phyloP scores from a whole-genome alignment of 768 basidiomycete genomes.

The Amanita inopinata region DNA sequence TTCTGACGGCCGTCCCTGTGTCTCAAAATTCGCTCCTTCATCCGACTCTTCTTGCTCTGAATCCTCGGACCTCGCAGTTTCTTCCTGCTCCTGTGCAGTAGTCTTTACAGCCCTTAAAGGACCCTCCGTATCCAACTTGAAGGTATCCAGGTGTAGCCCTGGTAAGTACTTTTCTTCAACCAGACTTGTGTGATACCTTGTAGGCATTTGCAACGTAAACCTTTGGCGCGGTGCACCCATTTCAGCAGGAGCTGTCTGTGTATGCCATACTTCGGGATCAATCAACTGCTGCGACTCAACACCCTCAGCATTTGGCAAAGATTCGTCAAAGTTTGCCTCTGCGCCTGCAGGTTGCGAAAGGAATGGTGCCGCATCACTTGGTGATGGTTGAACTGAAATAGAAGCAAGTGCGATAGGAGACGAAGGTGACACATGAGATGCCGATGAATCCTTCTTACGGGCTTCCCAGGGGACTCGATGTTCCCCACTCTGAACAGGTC shows the following conservation, averaged over 20 bases:
- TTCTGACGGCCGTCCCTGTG: not conserved
- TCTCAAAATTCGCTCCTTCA: not conserved
- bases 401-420: constrained; percentile 12
- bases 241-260: constrained; percentile 44
- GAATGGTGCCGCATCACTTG: constrained; percentile 26
- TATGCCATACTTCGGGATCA: constrained; percentile 4
- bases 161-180: no score
- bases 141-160: no score
- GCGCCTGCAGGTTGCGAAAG: constrained; percentile 29
- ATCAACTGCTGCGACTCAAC: not conserved
- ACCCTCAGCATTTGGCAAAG: not conserved
- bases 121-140: no score
- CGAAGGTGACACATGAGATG: constrained; percentile 17
- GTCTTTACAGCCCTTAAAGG: no score
- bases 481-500: constrained; percentile 46
- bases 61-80: no score
- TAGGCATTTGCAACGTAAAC: constrained; percentile 15
- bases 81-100: no score
- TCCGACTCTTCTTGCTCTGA: no score
- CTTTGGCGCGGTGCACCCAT: constrained; percentile 28
- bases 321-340: not conserved
- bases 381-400: constrained; percentile 15
- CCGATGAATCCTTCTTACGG: constrained; percentile 9
- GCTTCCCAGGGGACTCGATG: constrained; percentile 50
- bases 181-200: not conserved